Conservation (phyloP, 495 filamentous ascomycete genomes). For the Filosporella fistucella region DNA sequence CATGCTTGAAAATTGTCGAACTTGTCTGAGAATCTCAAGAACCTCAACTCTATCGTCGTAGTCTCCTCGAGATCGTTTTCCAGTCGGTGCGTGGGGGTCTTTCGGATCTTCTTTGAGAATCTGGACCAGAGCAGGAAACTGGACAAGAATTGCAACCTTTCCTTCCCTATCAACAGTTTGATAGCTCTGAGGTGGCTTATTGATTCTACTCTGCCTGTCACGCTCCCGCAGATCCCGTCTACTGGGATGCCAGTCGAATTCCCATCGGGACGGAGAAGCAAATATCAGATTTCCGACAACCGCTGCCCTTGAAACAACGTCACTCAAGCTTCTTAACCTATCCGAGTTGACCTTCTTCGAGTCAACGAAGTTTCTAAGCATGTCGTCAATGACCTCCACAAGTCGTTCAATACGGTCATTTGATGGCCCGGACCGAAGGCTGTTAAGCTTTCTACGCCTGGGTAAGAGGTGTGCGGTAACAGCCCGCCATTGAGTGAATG, state of each 20-base stretch:
- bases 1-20: neutral
- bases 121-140: conserved; percentile 3
- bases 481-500: conserved; percentile 5
- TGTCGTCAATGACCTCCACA: neutral
- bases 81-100: neutral
- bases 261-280: conserved; percentile 4
- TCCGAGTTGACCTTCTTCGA: neutral
- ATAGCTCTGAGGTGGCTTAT: neutral
- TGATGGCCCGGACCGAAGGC: neutral
- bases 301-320: neutral
- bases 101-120: neutral
- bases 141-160: neutral
- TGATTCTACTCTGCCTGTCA: neutral
- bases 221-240: conserved; percentile 1
- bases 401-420: neutral
- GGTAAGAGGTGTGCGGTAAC: conserved; percentile 1
- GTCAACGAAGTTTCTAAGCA: neutral
- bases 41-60: neutral
- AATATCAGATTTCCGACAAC: conserved; percentile 7
- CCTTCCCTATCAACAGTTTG: neutral
- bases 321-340: neutral
- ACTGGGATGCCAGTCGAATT: conserved; percentile 2
- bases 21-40: neutral
- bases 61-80: neutral
- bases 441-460: neutral